Base-by-base conservation (phyloP, 768 basidiomycete species). In the Pleurotus djamor region DNA sequence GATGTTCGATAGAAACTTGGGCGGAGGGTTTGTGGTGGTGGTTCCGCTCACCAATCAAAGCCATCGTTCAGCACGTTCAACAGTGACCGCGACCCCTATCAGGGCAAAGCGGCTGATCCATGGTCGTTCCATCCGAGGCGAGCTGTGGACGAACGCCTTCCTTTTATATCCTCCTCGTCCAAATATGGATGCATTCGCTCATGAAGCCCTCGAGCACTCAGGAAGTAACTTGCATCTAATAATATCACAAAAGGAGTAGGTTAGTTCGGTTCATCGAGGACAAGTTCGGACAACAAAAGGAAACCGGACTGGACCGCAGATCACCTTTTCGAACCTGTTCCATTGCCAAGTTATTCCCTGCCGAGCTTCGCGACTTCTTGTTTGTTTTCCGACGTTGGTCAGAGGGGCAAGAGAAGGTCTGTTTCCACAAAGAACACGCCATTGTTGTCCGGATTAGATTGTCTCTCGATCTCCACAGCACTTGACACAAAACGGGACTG, bases 341-440 rank as follows among this genome's bases (percentile, higher is more conserved):
- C 59, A 60, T 16, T 47, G 43, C 36, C 52, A 48, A 43, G 14
- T 17, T 5, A 52, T 12, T 60, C 52, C 52, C 17, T 48, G 51
- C 59, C 52, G 52, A 47, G 34, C 45, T 45, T 45, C 52, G 44
- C 48, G 33, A 44, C 37, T 56, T 56, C 41, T 38, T 56, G 17
- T 56, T 56, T 56, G 54, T 44, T 44, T 21, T 47, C 52, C 48
- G 35, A 63, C 41, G 32, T 49, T 61, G 33, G 54, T 58, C 36
- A 64, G 58, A 34, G 86, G 85, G 38, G 81, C 78, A 55, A 88
- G 66, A 16, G 83, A 85, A 12, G 86, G 86, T 61, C 87, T 81
- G 43, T 36, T 10, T 12, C 1, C 17, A 44, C 33, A 32, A 38
- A 36, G 37, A n/a, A 9, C 21, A 14, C 54, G 36, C 35, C 33